phyloP scores from a whole-genome alignment of 257 asterid species.

The Plectranthus barbatus region DNA sequence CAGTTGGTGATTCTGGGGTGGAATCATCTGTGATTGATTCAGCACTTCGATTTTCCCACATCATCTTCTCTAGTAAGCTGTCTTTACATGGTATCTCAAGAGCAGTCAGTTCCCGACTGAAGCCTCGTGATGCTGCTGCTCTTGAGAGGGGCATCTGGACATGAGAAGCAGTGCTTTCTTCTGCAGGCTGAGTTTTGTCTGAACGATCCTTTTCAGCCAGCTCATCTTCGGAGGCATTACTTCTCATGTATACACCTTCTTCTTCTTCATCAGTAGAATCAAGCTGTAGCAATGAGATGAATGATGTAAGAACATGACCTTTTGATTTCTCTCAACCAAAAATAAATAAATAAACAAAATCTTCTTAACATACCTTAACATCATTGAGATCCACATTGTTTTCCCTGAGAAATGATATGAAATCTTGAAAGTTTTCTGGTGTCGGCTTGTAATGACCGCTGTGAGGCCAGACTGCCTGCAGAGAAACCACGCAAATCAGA shows the following conservation, averaged over 20 bases:
- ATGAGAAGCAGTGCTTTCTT: neutral
- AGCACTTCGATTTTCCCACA: constrained; percentile 5
- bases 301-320: neutral
- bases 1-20: constrained; percentile 15
- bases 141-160: neutral
- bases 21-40: neutral
- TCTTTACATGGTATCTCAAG: constrained; percentile 28
- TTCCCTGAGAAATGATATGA: constrained; percentile 46
- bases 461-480: constrained; percentile 64
- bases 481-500: neutral
- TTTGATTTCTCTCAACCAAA: neutral
- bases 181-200: neutral
- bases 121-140: constrained; percentile 7
- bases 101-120: constrained; percentile 17
- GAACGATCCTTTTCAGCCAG: constrained; percentile 3
- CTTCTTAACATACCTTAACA: constrained; percentile 40
- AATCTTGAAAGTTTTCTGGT: constrained; percentile 50
- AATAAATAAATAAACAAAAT: neutral
- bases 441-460: constrained; percentile 64
- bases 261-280: constrained; percentile 29
- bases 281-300: constrained; percentile 16
- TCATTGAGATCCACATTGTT: constrained; percentile 36
- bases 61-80: constrained; percentile 15
- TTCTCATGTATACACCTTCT: constrained; percentile 23
- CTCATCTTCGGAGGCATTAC: constrained; percentile 32